Evolutionary conservation across 2,329 filamentous ascomycete genomes (phyloP).

Genomic region (Talaromyces rugulosus): DNA sequence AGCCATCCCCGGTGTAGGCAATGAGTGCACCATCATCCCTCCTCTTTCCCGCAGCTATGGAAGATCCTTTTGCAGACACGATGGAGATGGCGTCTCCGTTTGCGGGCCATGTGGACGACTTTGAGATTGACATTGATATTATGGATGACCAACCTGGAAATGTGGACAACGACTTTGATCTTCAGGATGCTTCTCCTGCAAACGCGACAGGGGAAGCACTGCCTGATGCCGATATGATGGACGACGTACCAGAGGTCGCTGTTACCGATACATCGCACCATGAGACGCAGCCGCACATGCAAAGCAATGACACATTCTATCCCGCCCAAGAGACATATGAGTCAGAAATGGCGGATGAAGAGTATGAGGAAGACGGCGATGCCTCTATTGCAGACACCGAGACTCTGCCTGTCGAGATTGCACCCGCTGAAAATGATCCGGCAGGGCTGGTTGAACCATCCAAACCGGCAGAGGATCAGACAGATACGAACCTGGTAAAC

Average conservation of each 20-base stretch:
- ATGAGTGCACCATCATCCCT: conserved; percentile 32
- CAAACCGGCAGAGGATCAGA: neutral
- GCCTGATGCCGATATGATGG: conserved; percentile 45
- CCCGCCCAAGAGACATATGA: conserved; percentile 29
- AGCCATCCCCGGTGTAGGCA: conserved; percentile 14
- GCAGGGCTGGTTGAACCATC: neutral
- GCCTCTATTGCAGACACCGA: conserved; percentile 22
- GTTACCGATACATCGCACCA: conserved; percentile 34
- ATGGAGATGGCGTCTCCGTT: conserved; percentile 42
- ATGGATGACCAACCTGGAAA: conserved; percentile 55
- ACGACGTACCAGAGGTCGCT: conserved; percentile 38
- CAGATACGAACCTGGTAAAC: neutral
- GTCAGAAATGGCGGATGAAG: conserved; percentile 38
- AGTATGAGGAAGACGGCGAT: conserved; percentile 33
- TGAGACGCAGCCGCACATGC: conserved; percentile 22
- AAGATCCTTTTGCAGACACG: conserved; percentile 34
- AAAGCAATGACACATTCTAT: conserved; percentile 27
- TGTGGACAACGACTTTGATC: conserved; percentile 48
- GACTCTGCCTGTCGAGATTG: neutral
- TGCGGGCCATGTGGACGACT: conserved; percentile 47
- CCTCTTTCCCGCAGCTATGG: conserved; percentile 30
- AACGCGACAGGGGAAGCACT: conserved; percentile 22
- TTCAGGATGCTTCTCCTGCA: conserved; percentile 35
- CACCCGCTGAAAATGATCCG: neutral
- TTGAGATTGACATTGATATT: conserved; percentile 57